phyloP scores from a whole-genome alignment of 306 rosid genomes.

The Bauhinia variegata region DNA sequence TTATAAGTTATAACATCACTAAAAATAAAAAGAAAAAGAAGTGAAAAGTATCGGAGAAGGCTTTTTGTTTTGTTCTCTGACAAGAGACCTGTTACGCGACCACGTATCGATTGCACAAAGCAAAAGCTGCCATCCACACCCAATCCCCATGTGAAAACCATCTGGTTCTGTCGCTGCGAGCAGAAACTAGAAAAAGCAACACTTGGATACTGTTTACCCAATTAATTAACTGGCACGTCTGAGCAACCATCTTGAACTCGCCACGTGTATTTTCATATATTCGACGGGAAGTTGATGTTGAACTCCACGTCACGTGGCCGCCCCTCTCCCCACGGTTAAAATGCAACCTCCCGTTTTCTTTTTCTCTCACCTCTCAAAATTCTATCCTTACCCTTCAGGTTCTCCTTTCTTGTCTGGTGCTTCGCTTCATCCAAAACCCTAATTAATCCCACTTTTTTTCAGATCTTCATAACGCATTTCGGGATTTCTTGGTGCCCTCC shows the following conservation, averaged over 20 bases:
- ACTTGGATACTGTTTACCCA: no score
- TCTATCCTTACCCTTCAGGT: slow-evolving; percentile 43
- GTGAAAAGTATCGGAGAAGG: no score
- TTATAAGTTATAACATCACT: no score
- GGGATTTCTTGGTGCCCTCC: background rate
- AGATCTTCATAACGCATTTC: slow-evolving; percentile 38
- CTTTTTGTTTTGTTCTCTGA: background rate
- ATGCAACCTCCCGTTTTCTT: slow-evolving; percentile 26
- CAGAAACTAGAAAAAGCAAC: no score
- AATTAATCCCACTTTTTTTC: slow-evolving; percentile 24
- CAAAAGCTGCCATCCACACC: background rate
- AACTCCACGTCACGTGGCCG: slow-evolving; percentile 46
- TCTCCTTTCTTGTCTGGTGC: background rate
- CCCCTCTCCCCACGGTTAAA: slow-evolving; percentile 41
- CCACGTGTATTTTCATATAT: slow-evolving; percentile 36
- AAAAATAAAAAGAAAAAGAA: no score
- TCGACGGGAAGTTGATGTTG: slow-evolving; percentile 18
- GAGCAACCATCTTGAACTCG: background rate
- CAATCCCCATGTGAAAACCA: background rate
- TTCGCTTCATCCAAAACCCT: slow-evolving; percentile 46
- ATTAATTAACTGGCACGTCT: slow-evolving; percentile 23
- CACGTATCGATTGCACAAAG: background rate
- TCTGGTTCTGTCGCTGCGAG: no score
- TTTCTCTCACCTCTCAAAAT: slow-evolving; percentile 20
- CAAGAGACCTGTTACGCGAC: background rate